Evolutionary conservation across 805 yeast genomes (phyloP).

Genomic region (Ogataea neopini): DNA sequence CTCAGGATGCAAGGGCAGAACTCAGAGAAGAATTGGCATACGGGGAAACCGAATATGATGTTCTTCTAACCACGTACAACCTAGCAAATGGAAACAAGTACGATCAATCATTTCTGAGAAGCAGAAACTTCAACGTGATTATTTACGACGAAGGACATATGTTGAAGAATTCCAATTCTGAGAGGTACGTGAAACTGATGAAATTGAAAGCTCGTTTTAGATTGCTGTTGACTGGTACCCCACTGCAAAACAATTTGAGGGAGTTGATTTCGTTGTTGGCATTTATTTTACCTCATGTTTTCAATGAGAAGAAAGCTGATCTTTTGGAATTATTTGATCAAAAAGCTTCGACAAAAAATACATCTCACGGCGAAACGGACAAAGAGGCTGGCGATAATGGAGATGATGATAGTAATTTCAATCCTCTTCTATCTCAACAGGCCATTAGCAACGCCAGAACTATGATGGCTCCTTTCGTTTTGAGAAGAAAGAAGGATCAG

Average conservation of each 20-base stretch:
- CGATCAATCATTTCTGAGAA: conserved; percentile 77
- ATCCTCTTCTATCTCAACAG: conserved; percentile 84
- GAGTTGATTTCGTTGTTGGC: conserved; percentile 90
- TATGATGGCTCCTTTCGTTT: conserved; percentile 97
- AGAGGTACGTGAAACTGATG: conserved; percentile 86
- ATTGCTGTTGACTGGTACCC: conserved; percentile 91
- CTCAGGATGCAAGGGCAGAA: conserved; percentile 80
- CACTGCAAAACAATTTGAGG: conserved; percentile 87
- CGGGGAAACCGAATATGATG: conserved; percentile 65
- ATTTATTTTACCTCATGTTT: conserved; percentile 83
- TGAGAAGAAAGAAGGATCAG: conserved; percentile 89
- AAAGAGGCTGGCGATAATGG: conserved; percentile 33
- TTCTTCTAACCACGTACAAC: conserved; percentile 90
- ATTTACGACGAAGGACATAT: conserved; percentile 98
- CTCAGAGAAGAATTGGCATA: conserved; percentile 65
- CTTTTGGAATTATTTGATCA: conserved; percentile 83
- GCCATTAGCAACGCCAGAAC: conserved; percentile 92
- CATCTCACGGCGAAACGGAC: conserved; percentile 26
- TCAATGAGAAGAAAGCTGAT: conserved; percentile 80
- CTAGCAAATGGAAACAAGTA: conserved; percentile 84
- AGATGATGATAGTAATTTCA: conserved; percentile 49
- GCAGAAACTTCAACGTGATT: conserved; percentile 77
- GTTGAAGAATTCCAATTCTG: conserved; percentile 86
- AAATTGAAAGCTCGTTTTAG: conserved; percentile 81
- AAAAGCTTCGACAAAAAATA: conserved; percentile 66